Percentiles rank a stretch among this genome's conserved stretches.
Evolutionary conservation across 306 rosid species (phyloP).

Genomic region (Cucurbita pepo): DNA sequence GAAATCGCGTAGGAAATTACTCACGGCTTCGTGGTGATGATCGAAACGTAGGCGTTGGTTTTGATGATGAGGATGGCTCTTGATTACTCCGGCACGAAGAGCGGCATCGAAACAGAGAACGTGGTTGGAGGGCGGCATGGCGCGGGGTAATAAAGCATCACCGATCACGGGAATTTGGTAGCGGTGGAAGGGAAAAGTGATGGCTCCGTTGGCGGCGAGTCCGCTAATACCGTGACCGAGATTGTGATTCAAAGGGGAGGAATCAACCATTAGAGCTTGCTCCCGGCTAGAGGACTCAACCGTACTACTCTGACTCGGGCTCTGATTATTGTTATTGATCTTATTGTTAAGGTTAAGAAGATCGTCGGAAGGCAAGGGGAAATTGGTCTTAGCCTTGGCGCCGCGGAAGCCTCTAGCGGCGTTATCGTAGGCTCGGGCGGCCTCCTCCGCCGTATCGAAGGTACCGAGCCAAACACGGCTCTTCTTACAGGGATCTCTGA

Average conservation of each 20-base stretch:
- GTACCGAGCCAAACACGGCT: slow-evolving; percentile 99
- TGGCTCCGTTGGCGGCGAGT: slow-evolving; percentile 7
- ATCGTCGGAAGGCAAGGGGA: slow-evolving; percentile 27
- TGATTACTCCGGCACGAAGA: slow-evolving; percentile 23
- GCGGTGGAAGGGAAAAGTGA: slow-evolving; percentile 32
- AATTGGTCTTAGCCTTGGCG: slow-evolving; percentile 83
- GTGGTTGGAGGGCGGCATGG: slow-evolving; percentile 9
- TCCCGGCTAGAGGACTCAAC: slow-evolving; percentile 83
- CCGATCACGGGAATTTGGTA: neutral
- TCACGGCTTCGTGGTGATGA: slow-evolving; percentile 4
- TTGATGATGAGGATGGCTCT: slow-evolving; percentile 4
- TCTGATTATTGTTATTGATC: slow-evolving; percentile 12
- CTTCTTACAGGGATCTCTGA: slow-evolving; percentile 82
- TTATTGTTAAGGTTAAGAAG: neutral
- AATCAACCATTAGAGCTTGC: slow-evolving; percentile 40
- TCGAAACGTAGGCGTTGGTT: slow-evolving; percentile 9
- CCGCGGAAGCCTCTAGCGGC: slow-evolving; percentile 92
- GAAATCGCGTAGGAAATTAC: slow-evolving; percentile 4
- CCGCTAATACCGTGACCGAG: slow-evolving; percentile 15
- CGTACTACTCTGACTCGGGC: slow-evolving; percentile 94
- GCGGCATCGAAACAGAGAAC: slow-evolving; percentile 21
- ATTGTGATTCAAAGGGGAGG: slow-evolving; percentile 58
- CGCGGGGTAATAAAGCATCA: slow-evolving; percentile 4
- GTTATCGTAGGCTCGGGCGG: slow-evolving; percentile 78
- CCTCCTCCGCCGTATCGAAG: slow-evolving; percentile 90